Conservation (phyloP, 164 flowering plant species). For the Nymphaea thermarum region DNA sequence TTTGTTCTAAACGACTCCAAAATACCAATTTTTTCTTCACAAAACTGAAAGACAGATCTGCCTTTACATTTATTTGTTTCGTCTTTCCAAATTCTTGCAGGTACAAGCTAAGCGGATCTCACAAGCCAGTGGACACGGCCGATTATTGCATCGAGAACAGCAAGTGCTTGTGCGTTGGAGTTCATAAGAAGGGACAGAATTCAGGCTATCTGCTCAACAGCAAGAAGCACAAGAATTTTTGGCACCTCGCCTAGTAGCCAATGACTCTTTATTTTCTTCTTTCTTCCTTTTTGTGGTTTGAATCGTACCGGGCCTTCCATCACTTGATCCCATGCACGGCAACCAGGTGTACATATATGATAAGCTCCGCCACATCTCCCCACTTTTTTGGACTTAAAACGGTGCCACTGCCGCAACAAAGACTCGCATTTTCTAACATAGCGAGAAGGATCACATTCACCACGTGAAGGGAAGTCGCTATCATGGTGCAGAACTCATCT, state of each 20-base stretch:
- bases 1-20: too few species aligned
- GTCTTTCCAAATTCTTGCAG: background rate
- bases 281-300: background rate
- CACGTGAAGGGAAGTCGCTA: too few species aligned
- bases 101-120: conserved; percentile 23
- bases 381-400: too few species aligned
- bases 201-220: conserved; percentile 64
- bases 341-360: background rate
- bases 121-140: conserved; percentile 37
- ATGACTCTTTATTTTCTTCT: background rate
- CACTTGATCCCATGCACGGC: background rate
- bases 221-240: conserved; percentile 54
- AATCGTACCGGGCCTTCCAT: too few species aligned
- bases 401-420: too few species aligned
- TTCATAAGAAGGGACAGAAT: conserved; percentile 57
- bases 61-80: too few species aligned
- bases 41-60: too few species aligned
- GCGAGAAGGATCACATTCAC: too few species aligned
- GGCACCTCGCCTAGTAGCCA: conserved; percentile 45
- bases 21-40: too few species aligned
- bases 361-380: background rate
- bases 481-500: too few species aligned
- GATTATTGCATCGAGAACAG: conserved; percentile 66
- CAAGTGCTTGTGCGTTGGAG: conserved; percentile 61
- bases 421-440: too few species aligned